phyloP scores from a whole-genome alignment of 306 rosid species.

The Cucumis sativus region DNA sequence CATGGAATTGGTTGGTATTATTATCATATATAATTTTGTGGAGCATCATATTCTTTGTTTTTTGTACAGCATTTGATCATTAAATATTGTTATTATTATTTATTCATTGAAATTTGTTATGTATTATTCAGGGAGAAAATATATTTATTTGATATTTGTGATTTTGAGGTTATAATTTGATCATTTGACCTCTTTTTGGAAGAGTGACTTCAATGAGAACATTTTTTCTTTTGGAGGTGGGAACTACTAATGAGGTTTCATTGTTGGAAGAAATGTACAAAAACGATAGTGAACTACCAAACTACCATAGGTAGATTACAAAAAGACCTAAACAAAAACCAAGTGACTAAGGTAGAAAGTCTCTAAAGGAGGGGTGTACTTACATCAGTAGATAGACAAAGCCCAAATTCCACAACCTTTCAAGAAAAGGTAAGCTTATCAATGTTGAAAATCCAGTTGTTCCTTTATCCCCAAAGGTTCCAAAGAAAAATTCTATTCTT shows the following conservation, averaged over 20 bases:
- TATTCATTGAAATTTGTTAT: not conserved
- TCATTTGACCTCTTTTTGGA: not conserved
- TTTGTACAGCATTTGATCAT: not conserved
- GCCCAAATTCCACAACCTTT: no score
- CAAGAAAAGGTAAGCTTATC: no score
- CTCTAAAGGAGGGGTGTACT: not conserved
- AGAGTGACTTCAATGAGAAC: not conserved
- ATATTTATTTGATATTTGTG: not conserved
- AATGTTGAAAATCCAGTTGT: no score
- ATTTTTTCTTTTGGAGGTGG: not conserved
- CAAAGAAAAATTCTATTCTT: no score
- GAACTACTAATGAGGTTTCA: not conserved
- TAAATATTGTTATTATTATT: not conserved
- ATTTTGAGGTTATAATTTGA: not conserved
- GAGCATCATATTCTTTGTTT: not conserved
- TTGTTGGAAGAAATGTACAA: not conserved
- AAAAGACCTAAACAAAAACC: not conserved
- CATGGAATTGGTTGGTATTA: conserved; percentile 34
- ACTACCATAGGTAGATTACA: not conserved
- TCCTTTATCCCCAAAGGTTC: no score
- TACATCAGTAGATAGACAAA: no score
- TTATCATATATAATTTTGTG: not conserved
- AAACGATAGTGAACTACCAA: not conserved
- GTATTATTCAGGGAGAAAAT: not conserved
- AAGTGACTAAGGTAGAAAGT: not conserved